Base-by-base conservation (phyloP, 2,329 filamentous ascomycete species). In the Claviceps humidiphila region DNA sequence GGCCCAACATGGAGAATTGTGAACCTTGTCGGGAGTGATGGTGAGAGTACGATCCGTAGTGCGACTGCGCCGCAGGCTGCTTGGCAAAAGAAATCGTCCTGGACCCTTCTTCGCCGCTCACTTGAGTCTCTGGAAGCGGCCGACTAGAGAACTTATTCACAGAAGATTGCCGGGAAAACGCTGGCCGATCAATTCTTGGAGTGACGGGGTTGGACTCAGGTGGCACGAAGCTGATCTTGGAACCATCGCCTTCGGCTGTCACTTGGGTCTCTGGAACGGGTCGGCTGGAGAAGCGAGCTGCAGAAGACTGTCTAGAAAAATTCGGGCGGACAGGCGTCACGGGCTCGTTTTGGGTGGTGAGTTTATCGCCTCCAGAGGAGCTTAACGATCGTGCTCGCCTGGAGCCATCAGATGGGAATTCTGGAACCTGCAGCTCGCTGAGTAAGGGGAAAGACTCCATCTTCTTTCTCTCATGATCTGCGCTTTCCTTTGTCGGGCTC, bases 251-350 rank as follows among this genome's bases (percentile, higher is more conserved):
- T 54, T 85, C 79, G 1, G 73, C 71, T 3, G 79, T 78, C 22
- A 89, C 76, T 55, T 75, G 78, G 2, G 86, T 83, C 57, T 85
- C 80, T 0, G 87, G 87, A 1, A 87, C 80, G 0, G 86, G 81
- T 5, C 80, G 81, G 49, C 84, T 89, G 0, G 82, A 84, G 64
- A 91, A 91, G 40, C 80, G 79, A 45, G 77, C 69, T 1, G 75
- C 61, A 1, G 71, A 81, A 22, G 75, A 71, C 51, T 80, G 74
- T 5, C 76, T 69, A 2, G 77, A 76, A 8, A 77, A 65, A 14
- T 67, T 66, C 6, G 78, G 78, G 34, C 74, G 71, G 49, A 57
- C 60, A 46, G 61, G 56, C 42, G 65, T 64, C 24, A 56, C 42
- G 1, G 55, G 53, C 11, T 58, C 60, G 30, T 62, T 55, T 39